Percentiles rank a stretch among this genome's conserved stretches.
phyloP scores from a whole-genome alignment of 768 basidiomycete genomes.

The Boletus patriciae region DNA sequence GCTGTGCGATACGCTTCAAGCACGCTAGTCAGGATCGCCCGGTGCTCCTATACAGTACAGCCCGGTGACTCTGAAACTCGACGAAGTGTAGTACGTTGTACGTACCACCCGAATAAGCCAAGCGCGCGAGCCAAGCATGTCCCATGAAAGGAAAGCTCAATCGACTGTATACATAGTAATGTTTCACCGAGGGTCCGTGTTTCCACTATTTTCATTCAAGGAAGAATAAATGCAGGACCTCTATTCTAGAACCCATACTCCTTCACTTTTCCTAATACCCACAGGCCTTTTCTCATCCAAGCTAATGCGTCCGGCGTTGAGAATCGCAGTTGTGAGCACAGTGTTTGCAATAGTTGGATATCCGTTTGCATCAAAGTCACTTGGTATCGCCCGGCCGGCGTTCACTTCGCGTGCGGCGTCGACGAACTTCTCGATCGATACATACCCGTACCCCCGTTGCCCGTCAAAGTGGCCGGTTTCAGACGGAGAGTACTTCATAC shows the following conservation, averaged over 20 bases:
- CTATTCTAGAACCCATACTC: constrained; percentile 68
- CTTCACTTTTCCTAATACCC: constrained; percentile 64
- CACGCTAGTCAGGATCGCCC: background rate
- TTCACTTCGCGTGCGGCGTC: constrained; percentile 82
- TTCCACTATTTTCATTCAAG: background rate
- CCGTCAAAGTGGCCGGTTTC: constrained; percentile 93
- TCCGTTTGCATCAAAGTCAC: constrained; percentile 75
- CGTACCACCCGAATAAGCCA: background rate
- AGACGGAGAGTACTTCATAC: constrained; percentile 94
- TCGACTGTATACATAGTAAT: too few relatives aligned
- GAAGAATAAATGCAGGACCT: constrained; percentile 9
- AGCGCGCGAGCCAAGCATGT: too few relatives aligned
- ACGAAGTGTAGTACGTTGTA: background rate
- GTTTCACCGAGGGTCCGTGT: background rate
- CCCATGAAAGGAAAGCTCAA: background rate
- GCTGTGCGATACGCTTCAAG: background rate
- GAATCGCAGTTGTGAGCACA: constrained; percentile 81
- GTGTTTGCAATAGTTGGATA: constrained; percentile 90
- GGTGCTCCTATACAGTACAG: background rate
- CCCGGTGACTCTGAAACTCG: background rate
- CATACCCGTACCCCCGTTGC: constrained; percentile 88
- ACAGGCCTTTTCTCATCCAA: constrained; percentile 89
- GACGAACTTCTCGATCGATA: constrained; percentile 91
- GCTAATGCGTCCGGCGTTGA: constrained; percentile 87
- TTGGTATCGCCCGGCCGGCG: constrained; percentile 60